phyloP scores from a whole-genome alignment of 1,284 basidiomycete species.

The Cystobasidium sp. region DNA sequence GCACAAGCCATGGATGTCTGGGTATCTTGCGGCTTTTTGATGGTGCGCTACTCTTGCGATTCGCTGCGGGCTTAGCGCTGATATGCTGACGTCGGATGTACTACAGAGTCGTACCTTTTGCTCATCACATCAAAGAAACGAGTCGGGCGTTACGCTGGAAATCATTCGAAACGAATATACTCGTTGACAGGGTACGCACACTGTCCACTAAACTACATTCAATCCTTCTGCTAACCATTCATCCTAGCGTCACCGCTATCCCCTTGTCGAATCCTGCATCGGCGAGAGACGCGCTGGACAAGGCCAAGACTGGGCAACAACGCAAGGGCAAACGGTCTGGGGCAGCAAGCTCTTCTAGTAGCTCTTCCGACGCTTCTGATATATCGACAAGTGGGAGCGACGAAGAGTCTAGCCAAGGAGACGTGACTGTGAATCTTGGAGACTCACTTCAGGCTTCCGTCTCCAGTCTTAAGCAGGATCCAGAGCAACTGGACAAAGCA shows the following conservation, averaged over 20 bases:
- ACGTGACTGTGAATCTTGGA: neutral
- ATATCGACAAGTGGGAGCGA: neutral
- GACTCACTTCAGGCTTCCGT: neutral
- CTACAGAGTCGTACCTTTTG: conserved; percentile 35
- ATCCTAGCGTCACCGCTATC: conserved; percentile 14
- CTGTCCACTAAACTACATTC: neutral
- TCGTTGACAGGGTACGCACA: conserved; percentile 26
- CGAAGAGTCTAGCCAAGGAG: neutral
- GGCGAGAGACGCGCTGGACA: conserved; percentile 4
- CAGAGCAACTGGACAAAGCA: neutral
- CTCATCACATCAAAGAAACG: conserved; percentile 20
- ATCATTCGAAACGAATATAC: conserved; percentile 12
- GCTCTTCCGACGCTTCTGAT: neutral
- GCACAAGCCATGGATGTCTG: conserved; percentile 22
- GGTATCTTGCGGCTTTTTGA: conserved; percentile 39
- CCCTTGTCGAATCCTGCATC: conserved; percentile 11
- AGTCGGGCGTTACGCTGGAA: conserved; percentile 27
- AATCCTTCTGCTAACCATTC: neutral
- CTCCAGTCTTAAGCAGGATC: neutral
- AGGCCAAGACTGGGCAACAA: neutral
- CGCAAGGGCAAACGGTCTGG: neutral
- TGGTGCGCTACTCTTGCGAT: conserved; percentile 13
- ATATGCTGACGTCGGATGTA: neutral
- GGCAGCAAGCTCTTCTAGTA: neutral
- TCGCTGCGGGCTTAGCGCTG: too few relatives aligned